Percentiles rank a stretch among this genome's conserved stretches.
Conservation (phyloP, 2,329 filamentous ascomycete species). For the Akanthomyces muscarius region DNA sequence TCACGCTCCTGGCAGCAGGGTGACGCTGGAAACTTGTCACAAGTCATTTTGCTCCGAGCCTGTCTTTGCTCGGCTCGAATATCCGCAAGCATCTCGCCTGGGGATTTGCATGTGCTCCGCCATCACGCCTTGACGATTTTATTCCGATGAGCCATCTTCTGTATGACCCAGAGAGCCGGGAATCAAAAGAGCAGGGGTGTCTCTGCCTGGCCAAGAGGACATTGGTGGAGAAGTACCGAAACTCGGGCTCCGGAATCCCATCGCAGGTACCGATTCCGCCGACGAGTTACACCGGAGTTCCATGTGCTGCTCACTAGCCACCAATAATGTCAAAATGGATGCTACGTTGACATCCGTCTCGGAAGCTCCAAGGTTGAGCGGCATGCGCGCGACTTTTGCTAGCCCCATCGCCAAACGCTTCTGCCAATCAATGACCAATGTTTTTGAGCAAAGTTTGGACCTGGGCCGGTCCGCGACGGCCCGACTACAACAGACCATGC, state of each 20-base stretch:
- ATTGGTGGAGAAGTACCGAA: background rate
- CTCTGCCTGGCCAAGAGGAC: background rate
- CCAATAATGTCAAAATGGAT: background rate
- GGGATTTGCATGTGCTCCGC: background rate
- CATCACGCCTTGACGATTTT: background rate
- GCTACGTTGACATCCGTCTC: background rate
- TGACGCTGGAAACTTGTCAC: no score
- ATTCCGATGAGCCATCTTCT: background rate
- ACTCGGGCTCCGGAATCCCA: background rate
- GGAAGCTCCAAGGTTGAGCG: background rate
- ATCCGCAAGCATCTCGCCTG: background rate
- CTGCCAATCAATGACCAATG: background rate
- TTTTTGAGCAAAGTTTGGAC: background rate
- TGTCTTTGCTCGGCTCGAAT: background rate
- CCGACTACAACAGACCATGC: no score
- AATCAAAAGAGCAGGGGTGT: background rate
- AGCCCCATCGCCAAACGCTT: background rate
- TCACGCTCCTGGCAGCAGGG: background rate
- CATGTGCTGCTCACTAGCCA: background rate
- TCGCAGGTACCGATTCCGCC: background rate
- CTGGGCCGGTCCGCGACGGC: no score
- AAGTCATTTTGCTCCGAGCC: background rate
- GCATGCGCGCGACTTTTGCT: background rate
- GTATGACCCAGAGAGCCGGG: background rate
- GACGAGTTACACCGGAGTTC: background rate